These are phyloP conservation scores for Pterulicium gracile DNA, from an alignment of 1,284 basidiomycete genomes.

Conservation along the genomic window DNA sequence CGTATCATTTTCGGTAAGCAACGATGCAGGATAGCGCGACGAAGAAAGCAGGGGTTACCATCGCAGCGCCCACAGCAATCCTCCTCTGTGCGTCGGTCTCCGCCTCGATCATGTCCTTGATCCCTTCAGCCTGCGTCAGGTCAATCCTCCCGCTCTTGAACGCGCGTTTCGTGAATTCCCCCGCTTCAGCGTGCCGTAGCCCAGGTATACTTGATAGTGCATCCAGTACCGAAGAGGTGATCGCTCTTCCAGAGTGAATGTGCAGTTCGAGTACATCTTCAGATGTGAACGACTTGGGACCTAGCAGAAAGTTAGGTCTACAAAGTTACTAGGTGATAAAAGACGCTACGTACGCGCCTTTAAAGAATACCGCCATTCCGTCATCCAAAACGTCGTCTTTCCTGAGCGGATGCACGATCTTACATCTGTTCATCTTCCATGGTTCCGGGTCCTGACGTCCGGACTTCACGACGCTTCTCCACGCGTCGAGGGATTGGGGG, in stretches of 20 bases:
- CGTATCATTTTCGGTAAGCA: conserved; percentile 1
- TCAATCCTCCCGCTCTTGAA: conserved; percentile 73
- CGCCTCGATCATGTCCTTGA: conserved; percentile 76
- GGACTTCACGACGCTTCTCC: conserved; percentile 39
- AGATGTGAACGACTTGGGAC: conserved; percentile 69
- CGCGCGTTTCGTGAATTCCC: conserved; percentile 82
- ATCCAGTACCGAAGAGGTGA: conserved; percentile 57
- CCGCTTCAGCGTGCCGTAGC: conserved; percentile 69
- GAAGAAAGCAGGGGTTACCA: conserved; percentile 29
- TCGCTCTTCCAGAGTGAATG: conserved; percentile 77
- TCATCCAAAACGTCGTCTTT: conserved; percentile 64
- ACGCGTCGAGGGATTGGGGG: conserved; percentile 51
- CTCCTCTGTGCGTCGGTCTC: conserved; percentile 77
- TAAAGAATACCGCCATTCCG: conserved; percentile 73
- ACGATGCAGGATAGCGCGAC: conserved; percentile 1
- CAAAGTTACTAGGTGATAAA: background rate
- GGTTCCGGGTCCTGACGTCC: conserved; percentile 26
- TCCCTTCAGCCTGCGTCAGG: conserved; percentile 75
- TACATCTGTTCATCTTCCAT: conserved; percentile 62
- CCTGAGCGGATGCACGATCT: conserved; percentile 55
- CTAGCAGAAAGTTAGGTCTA: conserved; percentile 22
- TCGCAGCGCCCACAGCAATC: conserved; percentile 57
- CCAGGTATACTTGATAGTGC: conserved; percentile 49
- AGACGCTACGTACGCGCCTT: conserved; percentile 31
- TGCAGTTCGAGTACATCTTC: conserved; percentile 82